These are phyloP conservation scores for Tetragonia tetragonoides DNA, from an alignment of 148 eudicot genomes.

Conservation along the genomic window DNA sequence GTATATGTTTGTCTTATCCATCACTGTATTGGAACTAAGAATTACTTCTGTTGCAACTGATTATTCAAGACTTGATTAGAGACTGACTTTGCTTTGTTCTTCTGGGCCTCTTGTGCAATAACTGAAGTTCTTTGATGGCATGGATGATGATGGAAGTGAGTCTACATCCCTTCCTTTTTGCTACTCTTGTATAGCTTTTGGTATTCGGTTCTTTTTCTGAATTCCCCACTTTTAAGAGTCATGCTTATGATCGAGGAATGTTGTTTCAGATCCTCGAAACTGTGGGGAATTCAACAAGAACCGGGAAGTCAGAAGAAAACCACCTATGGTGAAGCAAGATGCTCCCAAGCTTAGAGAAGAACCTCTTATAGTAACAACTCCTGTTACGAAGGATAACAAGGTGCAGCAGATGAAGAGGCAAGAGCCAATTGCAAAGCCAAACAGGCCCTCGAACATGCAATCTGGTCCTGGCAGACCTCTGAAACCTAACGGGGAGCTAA, in stretches of 20 bases:
- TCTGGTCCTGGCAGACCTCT: conserved; percentile 63
- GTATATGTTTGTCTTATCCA: conserved; percentile 27
- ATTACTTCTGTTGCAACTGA: neutral
- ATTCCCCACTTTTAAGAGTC: conserved; percentile 43
- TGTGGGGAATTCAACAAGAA: conserved; percentile 66
- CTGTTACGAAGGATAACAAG: conserved; percentile 40
- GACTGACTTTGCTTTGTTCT: conserved; percentile 39
- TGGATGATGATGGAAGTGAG: conserved; percentile 99
- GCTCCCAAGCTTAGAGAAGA: conserved; percentile 35
- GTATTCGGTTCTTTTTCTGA: conserved; percentile 43
- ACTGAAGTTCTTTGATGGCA: conserved; percentile 80
- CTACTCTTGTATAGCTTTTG: conserved; percentile 29
- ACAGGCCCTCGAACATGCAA: conserved; percentile 41
- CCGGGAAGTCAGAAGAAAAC: conserved; percentile 48
- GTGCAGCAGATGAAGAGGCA: conserved; percentile 40
- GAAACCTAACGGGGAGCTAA: conserved; percentile 38
- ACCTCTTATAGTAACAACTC: conserved; percentile 30
- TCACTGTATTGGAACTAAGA: neutral
- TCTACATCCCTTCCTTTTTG: conserved; percentile 36
- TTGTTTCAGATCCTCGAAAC: conserved; percentile 75
- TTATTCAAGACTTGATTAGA: neutral
- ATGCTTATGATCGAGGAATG: conserved; percentile 30
- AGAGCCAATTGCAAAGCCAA: conserved; percentile 43
- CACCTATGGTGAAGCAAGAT: conserved; percentile 35
- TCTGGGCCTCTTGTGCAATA: conserved; percentile 20